Evolutionary conservation across 768 basidiomycete genomes (phyloP).

Genomic region (Coprinellus aureogranulatus): DNA sequence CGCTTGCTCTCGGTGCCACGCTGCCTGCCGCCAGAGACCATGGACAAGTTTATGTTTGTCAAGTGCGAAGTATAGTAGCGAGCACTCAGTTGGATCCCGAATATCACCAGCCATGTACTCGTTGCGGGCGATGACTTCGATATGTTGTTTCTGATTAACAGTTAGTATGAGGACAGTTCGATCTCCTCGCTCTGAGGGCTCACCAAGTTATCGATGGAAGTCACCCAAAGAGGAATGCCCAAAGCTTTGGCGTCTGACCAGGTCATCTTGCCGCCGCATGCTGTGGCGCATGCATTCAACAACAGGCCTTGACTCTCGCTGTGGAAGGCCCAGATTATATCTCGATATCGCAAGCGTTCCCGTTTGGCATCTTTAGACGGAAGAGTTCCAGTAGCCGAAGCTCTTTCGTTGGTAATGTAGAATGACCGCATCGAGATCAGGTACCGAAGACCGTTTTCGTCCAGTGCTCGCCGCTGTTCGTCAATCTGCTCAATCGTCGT

Average conservation of each 20-base stretch:
- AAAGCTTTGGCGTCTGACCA: conserved; percentile 88
- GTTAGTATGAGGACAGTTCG: too few relatives aligned
- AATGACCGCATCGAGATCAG: conserved; percentile 91
- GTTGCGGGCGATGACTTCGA: conserved; percentile 88
- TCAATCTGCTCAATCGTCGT: conserved; percentile 57
- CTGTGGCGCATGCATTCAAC: conserved; percentile 62
- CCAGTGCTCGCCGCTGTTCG: conserved; percentile 85
- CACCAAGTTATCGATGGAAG: conserved; percentile 75
- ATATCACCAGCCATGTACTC: conserved; percentile 86
- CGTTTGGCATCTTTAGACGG: conserved; percentile 55
- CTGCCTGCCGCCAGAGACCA: conserved; percentile 93
- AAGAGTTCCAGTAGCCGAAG: conserved; percentile 36
- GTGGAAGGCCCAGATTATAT: conserved; percentile 96
- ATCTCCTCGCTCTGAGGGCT: too few relatives aligned
- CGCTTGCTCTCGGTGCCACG: conserved; percentile 87
- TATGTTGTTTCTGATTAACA: conserved; percentile 68
- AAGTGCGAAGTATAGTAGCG: conserved; percentile 91
- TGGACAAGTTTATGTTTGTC: conserved; percentile 91
- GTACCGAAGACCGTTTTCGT: conserved; percentile 90
- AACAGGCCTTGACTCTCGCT: conserved; percentile 91
- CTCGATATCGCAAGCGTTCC: conserved; percentile 83
- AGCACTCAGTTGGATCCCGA: conserved; percentile 87
- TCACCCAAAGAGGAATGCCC: conserved; percentile 88
- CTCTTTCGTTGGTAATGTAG: conserved; percentile 75
- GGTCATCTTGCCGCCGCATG: conserved; percentile 81